These are phyloP conservation scores for Drosera capensis DNA, from an alignment of 148 eudicot genomes.

Conservation along the genomic window DNA sequence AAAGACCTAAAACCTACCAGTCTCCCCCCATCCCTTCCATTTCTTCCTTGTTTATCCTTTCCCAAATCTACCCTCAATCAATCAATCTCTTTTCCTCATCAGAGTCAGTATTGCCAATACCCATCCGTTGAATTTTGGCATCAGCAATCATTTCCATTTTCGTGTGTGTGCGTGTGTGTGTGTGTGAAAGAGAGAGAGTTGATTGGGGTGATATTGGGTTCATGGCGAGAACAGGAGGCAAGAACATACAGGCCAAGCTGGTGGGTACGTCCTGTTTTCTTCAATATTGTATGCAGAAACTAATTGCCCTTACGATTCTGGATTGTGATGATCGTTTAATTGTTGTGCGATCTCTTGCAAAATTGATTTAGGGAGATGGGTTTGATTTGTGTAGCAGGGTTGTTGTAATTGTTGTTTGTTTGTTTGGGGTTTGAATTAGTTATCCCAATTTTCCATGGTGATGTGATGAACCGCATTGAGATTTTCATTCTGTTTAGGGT, in stretches of 20 bases:
- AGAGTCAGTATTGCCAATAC: neutral
- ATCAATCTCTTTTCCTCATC: neutral
- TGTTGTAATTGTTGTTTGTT: too few relatives aligned
- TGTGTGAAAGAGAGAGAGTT: conserved; percentile 1
- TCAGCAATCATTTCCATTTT: neutral
- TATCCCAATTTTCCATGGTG: too few relatives aligned
- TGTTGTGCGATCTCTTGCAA: neutral
- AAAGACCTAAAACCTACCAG: conserved; percentile 9
- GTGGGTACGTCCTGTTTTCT: conserved; percentile 40
- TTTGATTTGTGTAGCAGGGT: too few relatives aligned
- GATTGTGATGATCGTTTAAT: neutral
- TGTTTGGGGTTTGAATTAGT: too few relatives aligned
- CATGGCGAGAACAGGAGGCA: conserved; percentile 29
- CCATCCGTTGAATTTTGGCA: neutral
- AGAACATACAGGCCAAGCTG: conserved; percentile 64
- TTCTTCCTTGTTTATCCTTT: neutral
- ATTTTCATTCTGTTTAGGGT: too few relatives aligned
- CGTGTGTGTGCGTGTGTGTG: neutral
- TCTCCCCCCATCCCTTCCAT: neutral
- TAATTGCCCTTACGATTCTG: too few relatives aligned
- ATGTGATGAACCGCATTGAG: too few relatives aligned
- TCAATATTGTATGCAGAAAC: neutral
- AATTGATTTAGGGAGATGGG: too few relatives aligned
- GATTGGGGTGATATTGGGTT: too few relatives aligned
- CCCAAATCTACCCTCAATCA: too few relatives aligned